These are phyloP conservation scores for Blastosporella zonata DNA, from an alignment of 1,284 basidiomycete species.

Conservation along the genomic window DNA sequence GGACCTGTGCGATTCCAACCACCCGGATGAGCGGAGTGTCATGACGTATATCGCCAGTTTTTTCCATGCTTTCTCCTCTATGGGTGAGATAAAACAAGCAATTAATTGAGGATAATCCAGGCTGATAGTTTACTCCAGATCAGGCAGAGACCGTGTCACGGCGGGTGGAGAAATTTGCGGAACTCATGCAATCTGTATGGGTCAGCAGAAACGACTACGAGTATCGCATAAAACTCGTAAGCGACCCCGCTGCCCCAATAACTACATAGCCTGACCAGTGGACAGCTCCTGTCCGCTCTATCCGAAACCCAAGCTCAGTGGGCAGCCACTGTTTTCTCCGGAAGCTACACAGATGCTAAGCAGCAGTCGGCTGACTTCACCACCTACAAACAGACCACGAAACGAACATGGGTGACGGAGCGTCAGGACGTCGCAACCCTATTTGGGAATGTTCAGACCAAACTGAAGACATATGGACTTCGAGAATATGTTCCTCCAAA, in stretches of 20 bases:
- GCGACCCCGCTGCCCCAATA: slow-evolving; percentile 5
- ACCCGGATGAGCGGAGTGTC: slow-evolving; percentile 92
- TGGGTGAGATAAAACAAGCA: slow-evolving; percentile 59
- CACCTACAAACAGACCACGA: slow-evolving; percentile 83
- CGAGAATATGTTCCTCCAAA: slow-evolving; percentile 78
- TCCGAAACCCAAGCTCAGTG: slow-evolving; percentile 63
- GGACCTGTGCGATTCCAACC: slow-evolving; percentile 86
- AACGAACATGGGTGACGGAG: slow-evolving; percentile 87
- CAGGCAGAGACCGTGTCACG: slow-evolving; percentile 94
- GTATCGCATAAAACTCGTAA: slow-evolving; percentile 73
- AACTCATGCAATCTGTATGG: slow-evolving; percentile 91
- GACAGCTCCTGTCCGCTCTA: slow-evolving; percentile 65
- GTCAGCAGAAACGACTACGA: slow-evolving; percentile 91
- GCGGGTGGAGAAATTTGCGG: slow-evolving; percentile 93
- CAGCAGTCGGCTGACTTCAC: slow-evolving; percentile 73
- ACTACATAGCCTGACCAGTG: not conserved
- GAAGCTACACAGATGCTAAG: slow-evolving; percentile 83
- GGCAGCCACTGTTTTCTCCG: slow-evolving; percentile 59
- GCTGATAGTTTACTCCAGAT: slow-evolving; percentile 46
- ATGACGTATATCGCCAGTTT: slow-evolving; percentile 96
- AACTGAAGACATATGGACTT: slow-evolving; percentile 88
- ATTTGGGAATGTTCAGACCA: slow-evolving; percentile 93
- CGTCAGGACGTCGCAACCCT: slow-evolving; percentile 86
- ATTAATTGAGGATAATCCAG: not conserved
- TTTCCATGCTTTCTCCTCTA: slow-evolving; percentile 97